phyloP scores from a whole-genome alignment of 139 green algal genomes.

The Pleodorina starrii region DNA sequence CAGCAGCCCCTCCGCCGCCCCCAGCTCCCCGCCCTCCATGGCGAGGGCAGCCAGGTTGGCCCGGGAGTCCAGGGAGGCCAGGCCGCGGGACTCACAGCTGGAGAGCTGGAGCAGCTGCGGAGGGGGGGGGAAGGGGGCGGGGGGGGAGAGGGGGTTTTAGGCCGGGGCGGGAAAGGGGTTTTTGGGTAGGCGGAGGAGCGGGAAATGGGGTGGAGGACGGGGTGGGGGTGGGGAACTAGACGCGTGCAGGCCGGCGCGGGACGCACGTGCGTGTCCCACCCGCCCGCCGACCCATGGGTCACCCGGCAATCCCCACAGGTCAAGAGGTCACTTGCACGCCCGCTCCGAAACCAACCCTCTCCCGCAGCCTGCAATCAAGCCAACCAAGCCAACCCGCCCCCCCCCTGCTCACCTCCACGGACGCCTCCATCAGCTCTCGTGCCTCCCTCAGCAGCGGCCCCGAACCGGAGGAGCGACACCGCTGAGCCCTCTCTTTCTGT shows the following conservation, averaged over 20 bases:
- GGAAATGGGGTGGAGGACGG: neutral
- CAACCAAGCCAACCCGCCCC: too few relatives aligned
- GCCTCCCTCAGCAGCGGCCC: conserved; percentile 5
- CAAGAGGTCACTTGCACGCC: too few relatives aligned
- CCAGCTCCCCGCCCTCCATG: conserved; percentile 21
- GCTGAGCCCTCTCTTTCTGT: neutral
- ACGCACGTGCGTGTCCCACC: too few relatives aligned
- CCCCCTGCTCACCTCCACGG: neutral
- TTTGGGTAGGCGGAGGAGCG: neutral
- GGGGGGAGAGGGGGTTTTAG: neutral
- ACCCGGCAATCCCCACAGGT: neutral
- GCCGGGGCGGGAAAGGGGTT: neutral
- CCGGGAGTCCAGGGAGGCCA: neutral
- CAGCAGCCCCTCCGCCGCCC: conserved; percentile 15
- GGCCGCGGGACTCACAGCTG: neutral
- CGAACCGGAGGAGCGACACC: neutral
- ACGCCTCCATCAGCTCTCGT: conserved; percentile 25
- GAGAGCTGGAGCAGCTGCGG: conserved; percentile 16
- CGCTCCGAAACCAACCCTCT: too few relatives aligned
- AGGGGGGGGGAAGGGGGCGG: neutral
- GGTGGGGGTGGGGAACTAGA: neutral
- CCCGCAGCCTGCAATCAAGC: too few relatives aligned
- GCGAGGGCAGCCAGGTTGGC: conserved; percentile 11
- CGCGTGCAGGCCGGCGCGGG: too few relatives aligned
- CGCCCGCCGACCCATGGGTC: neutral